Percentiles rank a stretch among this genome's conserved stretches.
These are phyloP conservation scores for Anthracocystis walkeri DNA, from an alignment of 1,284 basidiomycete genomes.

Conservation along the genomic window DNA sequence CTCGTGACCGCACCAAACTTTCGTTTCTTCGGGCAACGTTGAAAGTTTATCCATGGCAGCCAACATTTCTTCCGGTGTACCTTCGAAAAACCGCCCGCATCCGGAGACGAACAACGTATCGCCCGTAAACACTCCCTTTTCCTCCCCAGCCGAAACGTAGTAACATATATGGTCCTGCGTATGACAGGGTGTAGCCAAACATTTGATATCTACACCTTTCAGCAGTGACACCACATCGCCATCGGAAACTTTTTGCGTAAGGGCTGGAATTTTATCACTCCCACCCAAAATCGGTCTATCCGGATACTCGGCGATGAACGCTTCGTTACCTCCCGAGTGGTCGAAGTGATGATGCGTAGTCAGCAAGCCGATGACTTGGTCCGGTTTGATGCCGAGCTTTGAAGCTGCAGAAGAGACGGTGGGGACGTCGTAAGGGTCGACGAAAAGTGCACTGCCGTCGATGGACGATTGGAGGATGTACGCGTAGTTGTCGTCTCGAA, in stretches of 20 bases:
- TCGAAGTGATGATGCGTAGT: constrained; percentile 73
- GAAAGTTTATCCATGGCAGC: constrained; percentile 77
- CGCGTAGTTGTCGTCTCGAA: constrained; percentile 69
- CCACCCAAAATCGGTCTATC: constrained; percentile 85
- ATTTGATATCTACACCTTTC: constrained; percentile 48
- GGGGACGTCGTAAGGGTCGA: constrained; percentile 83
- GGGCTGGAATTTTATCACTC: constrained; percentile 77
- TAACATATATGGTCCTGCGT: constrained; percentile 97
- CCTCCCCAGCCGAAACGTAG: constrained; percentile 75
- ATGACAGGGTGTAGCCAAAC: constrained; percentile 89
- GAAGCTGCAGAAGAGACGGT: constrained; percentile 80
- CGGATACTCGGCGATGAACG: constrained; percentile 74
- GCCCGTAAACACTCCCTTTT: constrained; percentile 84
- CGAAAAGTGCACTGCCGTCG: constrained; percentile 60
- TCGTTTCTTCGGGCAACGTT: constrained; percentile 81
- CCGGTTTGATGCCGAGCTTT: constrained; percentile 72
- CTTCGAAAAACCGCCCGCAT: constrained; percentile 97
- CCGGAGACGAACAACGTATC: constrained; percentile 94
- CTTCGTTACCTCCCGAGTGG: constrained; percentile 86
- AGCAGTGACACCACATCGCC: constrained; percentile 53
- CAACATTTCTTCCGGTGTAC: constrained; percentile 87
- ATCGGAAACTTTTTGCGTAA: constrained; percentile 77
- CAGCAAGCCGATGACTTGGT: constrained; percentile 70
- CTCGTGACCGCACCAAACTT: constrained; percentile 87
- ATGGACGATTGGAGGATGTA: constrained; percentile 64